These are phyloP conservation scores for Pulicaria dysenterica DNA, from an alignment of 129 eudicot genomes.

Conservation along the genomic window DNA sequence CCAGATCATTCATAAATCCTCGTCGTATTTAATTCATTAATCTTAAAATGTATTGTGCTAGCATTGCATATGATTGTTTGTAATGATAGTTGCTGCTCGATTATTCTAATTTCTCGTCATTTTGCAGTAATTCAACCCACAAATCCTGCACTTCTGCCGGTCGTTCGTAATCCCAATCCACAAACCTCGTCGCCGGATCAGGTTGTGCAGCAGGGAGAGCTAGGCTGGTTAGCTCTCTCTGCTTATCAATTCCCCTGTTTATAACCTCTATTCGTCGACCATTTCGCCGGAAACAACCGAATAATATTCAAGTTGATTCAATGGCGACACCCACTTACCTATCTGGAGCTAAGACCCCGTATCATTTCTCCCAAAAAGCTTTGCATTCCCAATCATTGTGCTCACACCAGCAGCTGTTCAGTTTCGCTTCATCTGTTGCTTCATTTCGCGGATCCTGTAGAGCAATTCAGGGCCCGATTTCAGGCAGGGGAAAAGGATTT, in stretches of 20 bases:
- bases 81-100: neutral
- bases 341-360: constrained; percentile 37
- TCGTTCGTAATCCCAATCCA: neutral
- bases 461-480: neutral
- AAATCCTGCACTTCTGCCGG: constrained; percentile 3
- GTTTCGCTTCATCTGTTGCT: constrained; percentile 29
- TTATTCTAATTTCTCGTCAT: neutral
- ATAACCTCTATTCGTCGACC: constrained; percentile 32
- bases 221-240: constrained; percentile 38
- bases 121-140: neutral
- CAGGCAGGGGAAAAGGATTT: constrained; percentile 29
- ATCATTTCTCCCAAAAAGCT: constrained; percentile 26
- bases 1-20: neutral
- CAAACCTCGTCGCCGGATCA: neutral
- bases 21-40: neutral
- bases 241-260: constrained; percentile 13
- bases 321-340: constrained; percentile 44
- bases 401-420: constrained; percentile 21
- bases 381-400: constrained; percentile 34
- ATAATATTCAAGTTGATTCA: neutral
- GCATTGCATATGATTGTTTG: no score
- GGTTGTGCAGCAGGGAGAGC: constrained; percentile 43
- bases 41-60: neutral
- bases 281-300: neutral
- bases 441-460: constrained; percentile 19